Percentiles rank a stretch among this genome's conserved stretches.
These are phyloP conservation scores for Lunularia cruciata DNA, from an alignment of 225 moss, liverwort and hornwort species.

Conservation along the genomic window DNA sequence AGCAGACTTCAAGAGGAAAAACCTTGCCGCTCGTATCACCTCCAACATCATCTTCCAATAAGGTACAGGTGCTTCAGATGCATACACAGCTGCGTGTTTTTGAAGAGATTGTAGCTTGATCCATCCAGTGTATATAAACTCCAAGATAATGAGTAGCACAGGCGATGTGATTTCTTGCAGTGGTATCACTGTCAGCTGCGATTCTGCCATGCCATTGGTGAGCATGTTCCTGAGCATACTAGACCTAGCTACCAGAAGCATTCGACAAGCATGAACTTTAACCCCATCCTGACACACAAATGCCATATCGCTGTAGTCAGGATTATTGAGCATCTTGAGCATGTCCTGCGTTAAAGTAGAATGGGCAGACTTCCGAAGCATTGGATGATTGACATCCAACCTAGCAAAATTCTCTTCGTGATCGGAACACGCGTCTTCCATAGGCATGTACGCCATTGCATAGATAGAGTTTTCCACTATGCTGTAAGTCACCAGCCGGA, in stretches of 20 bases:
- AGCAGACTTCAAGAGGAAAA: constrained; percentile 21
- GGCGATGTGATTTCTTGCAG: constrained; percentile 21
- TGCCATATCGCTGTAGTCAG: constrained; percentile 25
- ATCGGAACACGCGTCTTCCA: constrained; percentile 2
- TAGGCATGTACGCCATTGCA: neutral
- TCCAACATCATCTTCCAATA: constrained; percentile 20
- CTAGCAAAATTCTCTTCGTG: constrained; percentile 9
- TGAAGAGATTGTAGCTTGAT: neutral
- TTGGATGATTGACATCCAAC: neutral
- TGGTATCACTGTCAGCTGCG: constrained; percentile 3
- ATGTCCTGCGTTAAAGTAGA: neutral
- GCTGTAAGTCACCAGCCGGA: too few species aligned
- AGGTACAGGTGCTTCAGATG: neutral
- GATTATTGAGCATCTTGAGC: constrained; percentile 27
- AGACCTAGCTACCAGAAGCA: constrained; percentile 24
- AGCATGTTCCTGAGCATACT: constrained; percentile 25
- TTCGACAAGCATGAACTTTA: constrained; percentile 27
- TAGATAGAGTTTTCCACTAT: too few species aligned
- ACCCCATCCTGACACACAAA: constrained; percentile 29
- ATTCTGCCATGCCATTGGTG: constrained; percentile 27
- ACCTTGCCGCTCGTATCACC: constrained; percentile 6
- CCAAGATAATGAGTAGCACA: constrained; percentile 18
- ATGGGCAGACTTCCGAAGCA: constrained; percentile 5
- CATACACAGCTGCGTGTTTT: neutral
- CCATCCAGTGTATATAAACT: constrained; percentile 32